Evolutionary conservation across 139 green algal species (phyloP), one percentile per base, ranked within the genome.

Genomic region (Chlorella sp.): DNA sequence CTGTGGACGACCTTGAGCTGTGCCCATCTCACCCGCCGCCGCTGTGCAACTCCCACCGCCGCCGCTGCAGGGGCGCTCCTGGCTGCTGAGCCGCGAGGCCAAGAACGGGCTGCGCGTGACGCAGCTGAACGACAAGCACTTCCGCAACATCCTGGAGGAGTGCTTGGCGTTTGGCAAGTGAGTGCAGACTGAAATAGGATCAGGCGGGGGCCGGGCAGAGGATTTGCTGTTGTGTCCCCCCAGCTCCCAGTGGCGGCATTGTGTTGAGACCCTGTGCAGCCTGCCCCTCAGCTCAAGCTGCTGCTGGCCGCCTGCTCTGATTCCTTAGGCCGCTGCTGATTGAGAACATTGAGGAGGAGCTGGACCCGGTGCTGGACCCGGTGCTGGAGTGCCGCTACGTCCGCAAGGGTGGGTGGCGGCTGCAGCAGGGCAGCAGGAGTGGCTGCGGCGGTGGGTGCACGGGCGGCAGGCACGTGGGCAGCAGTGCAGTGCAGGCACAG

Each of bases 321-420:
- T 51, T 6, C 5, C 26, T 7, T 65, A 56, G 44, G 26, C 96
- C 96, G 2, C 85, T 99, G 89, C 92, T 99, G 78, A 96, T 98
- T 80, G 96, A 98, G 88, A 98, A 98, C 85, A 95, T 98, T 51
- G 96, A 98, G 89, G 95, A 97, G 81, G 95, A 98, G 87, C 89
- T 98, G 68, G 96, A 98, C 85, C 95, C 96, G 1, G 85, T 98
- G 72, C 89, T 99, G 72, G 96, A 99, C 83, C 94, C 95, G 1
- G 92, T 99, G 74, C 90, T 99, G 74, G 96, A 99, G 88, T 83
- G 92, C 63, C 92, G 95, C 34, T 88, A 96, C 73, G n/a, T n/a
- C n/a, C n/a, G n/a, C n/a, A n/a, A n/a, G n/a, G n/a, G n/a, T n/a
- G n/a, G n/a, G n/a, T n/a, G n/a, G n/a, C n/a, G n/a, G n/a, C n/a